Base-by-base conservation (phyloP, 2,329 filamentous ascomycete species). In the Rhexocercosporidium sp. region DNA sequence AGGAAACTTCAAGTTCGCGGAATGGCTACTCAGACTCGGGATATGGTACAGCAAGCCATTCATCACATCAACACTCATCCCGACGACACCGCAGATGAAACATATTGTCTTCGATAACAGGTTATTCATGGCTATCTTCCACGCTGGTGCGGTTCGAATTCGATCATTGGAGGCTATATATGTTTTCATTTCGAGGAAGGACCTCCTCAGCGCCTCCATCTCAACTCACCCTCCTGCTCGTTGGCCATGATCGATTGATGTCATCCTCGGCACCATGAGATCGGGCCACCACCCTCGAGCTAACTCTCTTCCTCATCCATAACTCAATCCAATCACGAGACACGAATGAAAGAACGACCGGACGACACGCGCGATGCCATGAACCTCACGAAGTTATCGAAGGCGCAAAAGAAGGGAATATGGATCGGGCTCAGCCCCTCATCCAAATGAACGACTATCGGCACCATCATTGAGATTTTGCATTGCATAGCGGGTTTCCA, bases 31-130 rank as follows among this genome's bases (percentile, higher is more conserved):
- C 76, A 49, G 77, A 78, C 46, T 76, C 75, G 1, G 76, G 76
- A 22, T 78, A 78, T 67, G 72, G 74, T 20, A 75, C 75, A 20
- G 73, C 72, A 47, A 77, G 76, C 61, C 72, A 74, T 44, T 72
- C 70, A 34, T 77, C 75, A 16, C 70, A 74, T 67, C 62, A 68
- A 60, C 69, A 73, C 53, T 74, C 73, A 27, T 74, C 72, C 20
- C 70, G 72, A 49, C 65, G 69, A 34, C 64, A 72, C 66, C 71
- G 76, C 59, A 71, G 76, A 72, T 78, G 75, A 78, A 75, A 76
- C 61, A 65, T 78, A 73, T 69, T 77, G 75, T 74, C 76, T 77
- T 77, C 76, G 69, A 71, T 77, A 74, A 75, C 72, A 62, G 76
- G 75, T 53, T 74, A 60, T 66, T 75, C 75, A 74, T 77, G 76